Evolutionary conservation across 2,329 filamentous ascomycete genomes (phyloP).

Genomic region (Aaosphaeria pasadenensis): DNA sequence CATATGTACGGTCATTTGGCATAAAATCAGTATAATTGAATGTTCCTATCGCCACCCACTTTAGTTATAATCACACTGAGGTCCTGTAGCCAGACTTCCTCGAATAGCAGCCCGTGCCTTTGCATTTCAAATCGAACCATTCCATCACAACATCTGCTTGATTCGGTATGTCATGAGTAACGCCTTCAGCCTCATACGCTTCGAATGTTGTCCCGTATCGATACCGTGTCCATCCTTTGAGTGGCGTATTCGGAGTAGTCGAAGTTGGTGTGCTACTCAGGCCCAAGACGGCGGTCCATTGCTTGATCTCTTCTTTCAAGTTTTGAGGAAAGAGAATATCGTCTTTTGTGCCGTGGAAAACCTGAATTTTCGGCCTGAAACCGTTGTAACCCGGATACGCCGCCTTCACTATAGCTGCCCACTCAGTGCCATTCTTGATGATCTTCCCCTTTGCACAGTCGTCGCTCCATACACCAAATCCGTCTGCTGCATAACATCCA

Average conservation of each 20-base stretch:
- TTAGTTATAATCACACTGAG: not conserved
- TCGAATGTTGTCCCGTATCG: constrained; percentile 29
- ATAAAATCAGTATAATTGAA: too few species aligned
- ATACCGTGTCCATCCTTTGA: constrained; percentile 27
- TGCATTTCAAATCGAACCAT: constrained; percentile 30
- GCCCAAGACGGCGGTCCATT: constrained; percentile 32
- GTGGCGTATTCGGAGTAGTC: constrained; percentile 21
- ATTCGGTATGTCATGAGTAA: constrained; percentile 30
- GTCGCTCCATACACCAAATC: constrained; percentile 30
- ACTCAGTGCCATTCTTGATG: constrained; percentile 27
- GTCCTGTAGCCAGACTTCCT: not conserved
- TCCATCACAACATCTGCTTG: constrained; percentile 29
- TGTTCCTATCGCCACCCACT: too few species aligned
- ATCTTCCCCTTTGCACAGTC: constrained; percentile 29
- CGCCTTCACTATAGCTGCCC: constrained; percentile 23
- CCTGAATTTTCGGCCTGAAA: constrained; percentile 31
- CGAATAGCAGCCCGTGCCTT: constrained; percentile 4
- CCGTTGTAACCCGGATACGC: constrained; percentile 30
- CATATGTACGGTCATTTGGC: too few species aligned
- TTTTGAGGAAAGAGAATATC: constrained; percentile 29
- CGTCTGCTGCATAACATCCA: constrained; percentile 32
- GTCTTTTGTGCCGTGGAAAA: constrained; percentile 26
- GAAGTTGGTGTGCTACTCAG: constrained; percentile 18
- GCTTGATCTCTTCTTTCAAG: constrained; percentile 31
- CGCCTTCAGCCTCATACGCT: constrained; percentile 27